phyloP scores from a whole-genome alignment of 495 filamentous ascomycete species.

The Daldinia concentrica region DNA sequence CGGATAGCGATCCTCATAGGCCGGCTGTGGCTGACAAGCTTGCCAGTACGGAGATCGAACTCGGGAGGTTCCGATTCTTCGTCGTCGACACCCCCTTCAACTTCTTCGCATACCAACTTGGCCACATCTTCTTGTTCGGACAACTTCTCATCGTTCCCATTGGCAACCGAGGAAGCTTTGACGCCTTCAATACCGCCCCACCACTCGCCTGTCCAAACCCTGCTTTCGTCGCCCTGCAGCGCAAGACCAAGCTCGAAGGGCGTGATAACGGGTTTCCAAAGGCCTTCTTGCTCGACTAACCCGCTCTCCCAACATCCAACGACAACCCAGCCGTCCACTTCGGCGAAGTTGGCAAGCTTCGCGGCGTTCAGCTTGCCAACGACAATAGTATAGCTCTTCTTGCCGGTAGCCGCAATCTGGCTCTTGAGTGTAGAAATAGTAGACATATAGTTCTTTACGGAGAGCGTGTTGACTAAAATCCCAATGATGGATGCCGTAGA shows the following conservation, averaged over 20 bases:
- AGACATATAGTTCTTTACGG: slow-evolving; percentile 86
- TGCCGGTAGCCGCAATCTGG: slow-evolving; percentile 77
- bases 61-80: slow-evolving; percentile 77
- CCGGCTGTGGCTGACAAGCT: slow-evolving; percentile 81
- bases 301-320: slow-evolving; percentile 98
- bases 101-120: slow-evolving; percentile 34
- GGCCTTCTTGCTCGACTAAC: slow-evolving; percentile 79
- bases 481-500: slow-evolving; percentile 85
- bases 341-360: slow-evolving; percentile 95
- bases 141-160: slow-evolving; percentile 14
- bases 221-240: slow-evolving; percentile 71
- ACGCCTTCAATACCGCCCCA: slow-evolving; percentile 75
- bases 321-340: slow-evolving; percentile 95
- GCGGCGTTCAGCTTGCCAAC: slow-evolving; percentile 96
- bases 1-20: slow-evolving; percentile 68
- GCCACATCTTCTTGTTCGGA: slow-evolving; percentile 29
- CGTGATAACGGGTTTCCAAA: slow-evolving; percentile 87
- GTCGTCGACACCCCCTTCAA: slow-evolving; percentile 48
- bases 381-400: slow-evolving; percentile 95
- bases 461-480: slow-evolving; percentile 93
- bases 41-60: slow-evolving; percentile 89
- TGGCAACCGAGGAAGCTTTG: slow-evolving; percentile 3
- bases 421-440: slow-evolving; percentile 76
- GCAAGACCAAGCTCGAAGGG: slow-evolving; percentile 88
- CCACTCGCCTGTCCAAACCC: slow-evolving; percentile 82